Base-by-base conservation (phyloP, 352 stramenopile species). In the Globisporangium nodosum region DNA sequence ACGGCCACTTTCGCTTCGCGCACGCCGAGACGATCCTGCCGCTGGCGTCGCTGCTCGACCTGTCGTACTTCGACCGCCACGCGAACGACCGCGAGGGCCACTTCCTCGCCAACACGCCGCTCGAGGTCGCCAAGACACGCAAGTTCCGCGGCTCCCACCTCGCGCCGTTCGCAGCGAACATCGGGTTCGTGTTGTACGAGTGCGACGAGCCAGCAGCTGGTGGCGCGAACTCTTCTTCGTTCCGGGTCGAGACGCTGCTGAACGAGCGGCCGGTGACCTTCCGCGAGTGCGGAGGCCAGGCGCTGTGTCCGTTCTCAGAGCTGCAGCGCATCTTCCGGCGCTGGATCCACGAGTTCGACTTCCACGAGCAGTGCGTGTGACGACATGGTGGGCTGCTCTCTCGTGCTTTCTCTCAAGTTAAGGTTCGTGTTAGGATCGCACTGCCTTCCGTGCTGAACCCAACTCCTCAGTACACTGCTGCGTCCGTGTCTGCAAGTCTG, bases 1-100 rank as follows among this genome's bases (percentile, higher is more conserved):
- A 86, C 53, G 82, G 78, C 39, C 73, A 87, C 48, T 94, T 94
- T 56, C 82, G 82, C n/a, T 94, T 94, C 64, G 85, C 85, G 0
- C 85, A 94, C 54, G 85, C 85, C 6, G 85, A 94, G 68, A 94
- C 85, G 21, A 87, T 94, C 61, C 46, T 94, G 37, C 85, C 85
- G 33, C 56, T 94, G 20, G 74, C 76, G 12, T 82, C 81, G 48
- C 73, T 94, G 20, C 68, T 94, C 33, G 88, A 91, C 30, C 58
- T 90, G 35, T 85, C 79, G 47, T 78, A 79, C 53, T 90, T 89
- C 49, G 80, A 94, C 30, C 69, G 70, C 1, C 76, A 84, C 48
- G 63, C 59, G 21, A 90, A 62, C 56, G 69, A 86, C 54, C 52
- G 60, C 16, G 78, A 83, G 2, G 78, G 76, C 7, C 81, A 90